Base-by-base conservation (phyloP, 1,139 yeast genomes). In the Yamadazyma buinensis region DNA sequence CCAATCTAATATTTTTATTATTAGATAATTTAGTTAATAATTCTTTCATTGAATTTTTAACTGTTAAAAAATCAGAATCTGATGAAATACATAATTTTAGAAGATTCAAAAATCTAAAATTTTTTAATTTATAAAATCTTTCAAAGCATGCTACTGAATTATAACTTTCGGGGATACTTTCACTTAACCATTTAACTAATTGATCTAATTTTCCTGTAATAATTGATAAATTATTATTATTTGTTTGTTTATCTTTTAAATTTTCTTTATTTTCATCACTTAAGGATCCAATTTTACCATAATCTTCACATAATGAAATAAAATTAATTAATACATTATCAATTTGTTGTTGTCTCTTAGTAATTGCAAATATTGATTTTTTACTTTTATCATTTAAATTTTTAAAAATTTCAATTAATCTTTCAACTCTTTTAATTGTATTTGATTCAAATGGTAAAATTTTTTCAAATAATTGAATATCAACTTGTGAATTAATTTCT, bases 401-500 rank as follows among this genome's bases (percentile, higher is more conserved):
- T 1, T 62, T 49, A 34, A 75, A 61, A 3, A 85, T 65, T 3
- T 57, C 59, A 28, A 82, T 53, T 8, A 86, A 47, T 36, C 90
- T 63, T 6, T 60, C 54, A 0, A 80, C 80, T 37, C 95, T 63
- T 18, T 42, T 48, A 11, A 52, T 53, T 0, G 64, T 42, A 36
- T 73, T 72, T 29, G 72, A 67, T 18, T 64, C 62, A 26, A 77
- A 61, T 0, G 95, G 86, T 12, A 84, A 53, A 2, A 88, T 49
- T 36, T 72, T 67, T 37, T 80, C 86, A 47, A 80, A 73, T 7
- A 87, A 49, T 1, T 73, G 63, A 3, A 61, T 44, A 52, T 88
- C 96, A 13, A 86, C 84, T 15, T 74, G 62, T n/a, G 80, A 72
- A 38, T 81, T 85, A 34, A 87, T 80, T 14, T 67, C 67, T 36